phyloP scores from a whole-genome alignment of 495 filamentous ascomycete genomes.

The Sphaerosporella brunnea region DNA sequence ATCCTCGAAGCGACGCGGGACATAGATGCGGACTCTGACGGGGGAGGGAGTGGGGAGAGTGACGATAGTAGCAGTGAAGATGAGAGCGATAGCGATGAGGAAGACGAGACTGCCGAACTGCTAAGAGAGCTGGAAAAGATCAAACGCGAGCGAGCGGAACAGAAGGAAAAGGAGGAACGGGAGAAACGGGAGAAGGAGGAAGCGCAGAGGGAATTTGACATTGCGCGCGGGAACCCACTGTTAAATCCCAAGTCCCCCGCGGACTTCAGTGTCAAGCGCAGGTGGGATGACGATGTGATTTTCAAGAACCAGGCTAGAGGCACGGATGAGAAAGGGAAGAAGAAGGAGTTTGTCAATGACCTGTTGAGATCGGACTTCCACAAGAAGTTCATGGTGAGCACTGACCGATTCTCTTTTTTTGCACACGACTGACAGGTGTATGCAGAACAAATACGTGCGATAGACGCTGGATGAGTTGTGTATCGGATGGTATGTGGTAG shows the following conservation, averaged over 20 bases:
- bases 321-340: constrained; percentile 74
- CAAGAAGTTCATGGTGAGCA: constrained; percentile 90
- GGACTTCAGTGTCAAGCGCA: constrained; percentile 57
- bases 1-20: constrained; percentile 78
- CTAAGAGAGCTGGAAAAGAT: constrained; percentile 90
- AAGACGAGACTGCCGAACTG: constrained; percentile 79
- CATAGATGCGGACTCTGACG: constrained; percentile 77
- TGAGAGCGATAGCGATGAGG: constrained; percentile 46
- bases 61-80: constrained; percentile 47
- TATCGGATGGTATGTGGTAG: no score
- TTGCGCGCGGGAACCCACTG: constrained; percentile 81
- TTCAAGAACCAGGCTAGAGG: constrained; percentile 97
- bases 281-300: constrained; percentile 99
- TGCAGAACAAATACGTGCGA: constrained; percentile 51
- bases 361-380: constrained; percentile 90
- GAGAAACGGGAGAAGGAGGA: constrained; percentile 61
- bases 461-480: no score
- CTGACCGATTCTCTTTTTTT: constrained; percentile 2
- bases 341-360: constrained; percentile 98
- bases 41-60: constrained; percentile 27
- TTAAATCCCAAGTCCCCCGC: constrained; percentile 44
- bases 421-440: no score
- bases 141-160: constrained; percentile 70
- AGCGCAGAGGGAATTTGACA: constrained; percentile 67
- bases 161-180: constrained; percentile 66